Evolutionary conservation across 805 yeast species (phyloP).

Genomic region (Pichia ethanolica): DNA sequence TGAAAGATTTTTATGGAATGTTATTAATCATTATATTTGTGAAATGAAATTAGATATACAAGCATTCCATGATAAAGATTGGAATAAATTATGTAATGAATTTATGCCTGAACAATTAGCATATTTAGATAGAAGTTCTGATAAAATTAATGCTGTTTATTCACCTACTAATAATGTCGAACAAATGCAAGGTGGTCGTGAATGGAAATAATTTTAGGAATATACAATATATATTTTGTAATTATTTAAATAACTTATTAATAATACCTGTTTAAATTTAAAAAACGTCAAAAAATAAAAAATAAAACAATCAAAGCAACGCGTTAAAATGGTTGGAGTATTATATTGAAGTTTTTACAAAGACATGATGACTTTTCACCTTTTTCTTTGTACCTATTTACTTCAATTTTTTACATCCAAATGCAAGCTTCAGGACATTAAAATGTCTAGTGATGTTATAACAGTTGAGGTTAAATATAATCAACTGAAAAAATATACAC

Average conservation of each 20-base stretch:
- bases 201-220: constrained; percentile 1
- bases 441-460: too few relatives aligned
- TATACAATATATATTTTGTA: too few relatives aligned
- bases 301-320: too few relatives aligned
- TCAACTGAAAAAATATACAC: constrained; percentile 1
- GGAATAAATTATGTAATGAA: constrained; percentile 19
- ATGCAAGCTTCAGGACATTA: too few relatives aligned
- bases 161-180: constrained; percentile 5
- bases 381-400: too few relatives aligned
- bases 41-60: constrained; percentile 20
- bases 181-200: constrained; percentile 12
- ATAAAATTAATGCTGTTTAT: constrained; percentile 17
- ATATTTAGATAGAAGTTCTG: constrained; percentile 19
- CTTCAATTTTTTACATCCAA: too few relatives aligned
- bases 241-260: too few relatives aligned
- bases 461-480: not conserved
- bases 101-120: constrained; percentile 24
- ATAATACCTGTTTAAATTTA: too few relatives aligned
- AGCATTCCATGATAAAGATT: constrained; percentile 17
- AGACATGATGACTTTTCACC: too few relatives aligned
- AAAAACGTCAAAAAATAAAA: too few relatives aligned
- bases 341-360: too few relatives aligned
- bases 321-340: too few relatives aligned
- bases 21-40: constrained; percentile 28
- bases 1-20: constrained; percentile 28